These are phyloP conservation scores for Botrytis sinoallii DNA, from an alignment of 2,329 filamentous ascomycete genomes.

Conservation along the genomic window DNA sequence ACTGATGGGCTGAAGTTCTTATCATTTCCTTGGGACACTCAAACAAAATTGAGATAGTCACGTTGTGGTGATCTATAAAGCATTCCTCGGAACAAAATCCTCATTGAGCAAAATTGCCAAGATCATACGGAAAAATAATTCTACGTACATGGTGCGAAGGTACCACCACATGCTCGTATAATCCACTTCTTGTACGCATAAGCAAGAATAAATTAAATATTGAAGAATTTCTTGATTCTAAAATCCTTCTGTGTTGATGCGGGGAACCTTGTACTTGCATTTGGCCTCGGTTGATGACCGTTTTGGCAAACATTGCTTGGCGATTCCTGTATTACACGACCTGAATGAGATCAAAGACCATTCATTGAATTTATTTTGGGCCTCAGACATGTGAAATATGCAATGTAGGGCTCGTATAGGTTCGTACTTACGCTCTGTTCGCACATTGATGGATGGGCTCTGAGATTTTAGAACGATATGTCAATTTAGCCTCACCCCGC, in stretches of 20 bases:
- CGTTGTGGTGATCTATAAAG: background rate
- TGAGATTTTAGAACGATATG: background rate
- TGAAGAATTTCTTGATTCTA: background rate
- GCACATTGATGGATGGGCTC: background rate
- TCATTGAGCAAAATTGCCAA: background rate
- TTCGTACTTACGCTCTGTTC: background rate
- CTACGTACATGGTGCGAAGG: background rate
- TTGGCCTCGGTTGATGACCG: background rate
- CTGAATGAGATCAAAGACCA: background rate
- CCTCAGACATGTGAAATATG: background rate
- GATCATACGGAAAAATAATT: background rate
- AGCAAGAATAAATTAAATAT: background rate
- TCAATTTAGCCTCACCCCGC: background rate
- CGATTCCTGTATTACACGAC: background rate
- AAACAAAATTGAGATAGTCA: background rate
- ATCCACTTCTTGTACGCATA: background rate
- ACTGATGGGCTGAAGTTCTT: background rate
- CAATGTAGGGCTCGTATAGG: background rate
- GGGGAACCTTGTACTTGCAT: background rate
- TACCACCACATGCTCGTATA: background rate
- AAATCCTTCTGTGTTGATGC: background rate
- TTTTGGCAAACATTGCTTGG: background rate
- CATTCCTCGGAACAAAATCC: background rate
- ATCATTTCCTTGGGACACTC: background rate
- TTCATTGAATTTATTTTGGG: background rate